Percentiles rank a stretch among this genome's conserved stretches.
phyloP scores from a whole-genome alignment of 2,329 filamentous ascomycete genomes.

The Aspergillus japonicus region DNA sequence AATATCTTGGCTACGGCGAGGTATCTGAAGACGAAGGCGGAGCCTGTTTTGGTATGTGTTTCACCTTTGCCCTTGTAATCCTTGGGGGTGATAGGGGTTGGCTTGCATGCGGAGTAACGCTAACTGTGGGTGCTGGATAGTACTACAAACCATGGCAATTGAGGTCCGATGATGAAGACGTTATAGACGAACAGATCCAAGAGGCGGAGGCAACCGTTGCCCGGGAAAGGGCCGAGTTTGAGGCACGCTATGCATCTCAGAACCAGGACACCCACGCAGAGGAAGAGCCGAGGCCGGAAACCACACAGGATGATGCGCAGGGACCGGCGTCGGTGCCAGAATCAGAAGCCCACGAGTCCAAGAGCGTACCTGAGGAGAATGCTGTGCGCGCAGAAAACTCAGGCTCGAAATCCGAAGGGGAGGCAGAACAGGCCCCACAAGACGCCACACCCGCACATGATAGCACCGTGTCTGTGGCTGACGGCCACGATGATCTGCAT shows the following conservation, averaged over 20 bases:
- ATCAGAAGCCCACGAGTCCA: slow-evolving; percentile 22
- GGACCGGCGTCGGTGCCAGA: slow-evolving; percentile 22
- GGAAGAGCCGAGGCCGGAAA: slow-evolving; percentile 4
- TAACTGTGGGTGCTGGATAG: slow-evolving; percentile 46
- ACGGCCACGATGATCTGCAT: slow-evolving; percentile 43
- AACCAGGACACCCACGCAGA: slow-evolving; percentile 20
- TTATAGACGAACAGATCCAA: slow-evolving; percentile 68
- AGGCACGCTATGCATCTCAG: slow-evolving; percentile 45
- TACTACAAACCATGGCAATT: slow-evolving; percentile 85
- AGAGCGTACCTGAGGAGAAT: slow-evolving; percentile 49
- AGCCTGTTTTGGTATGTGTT: slow-evolving; percentile 69
- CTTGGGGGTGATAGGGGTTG: not conserved
- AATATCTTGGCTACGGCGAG: slow-evolving; percentile 70
- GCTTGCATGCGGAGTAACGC: not conserved
- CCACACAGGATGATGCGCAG: slow-evolving; percentile 29
- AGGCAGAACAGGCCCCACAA: slow-evolving; percentile 12
- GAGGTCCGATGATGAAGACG: slow-evolving; percentile 65
- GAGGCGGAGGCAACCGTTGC: slow-evolving; percentile 64
- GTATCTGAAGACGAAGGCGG: slow-evolving; percentile 68
- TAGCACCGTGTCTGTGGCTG: slow-evolving; percentile 29
- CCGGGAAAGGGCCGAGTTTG: slow-evolving; percentile 64
- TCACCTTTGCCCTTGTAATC: not conserved
- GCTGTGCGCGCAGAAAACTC: slow-evolving; percentile 25
- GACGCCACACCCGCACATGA: slow-evolving; percentile 31
- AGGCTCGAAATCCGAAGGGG: slow-evolving; percentile 21